Conservation (phyloP, 331 rosid genomes). For the Malus hybrid region DNA sequence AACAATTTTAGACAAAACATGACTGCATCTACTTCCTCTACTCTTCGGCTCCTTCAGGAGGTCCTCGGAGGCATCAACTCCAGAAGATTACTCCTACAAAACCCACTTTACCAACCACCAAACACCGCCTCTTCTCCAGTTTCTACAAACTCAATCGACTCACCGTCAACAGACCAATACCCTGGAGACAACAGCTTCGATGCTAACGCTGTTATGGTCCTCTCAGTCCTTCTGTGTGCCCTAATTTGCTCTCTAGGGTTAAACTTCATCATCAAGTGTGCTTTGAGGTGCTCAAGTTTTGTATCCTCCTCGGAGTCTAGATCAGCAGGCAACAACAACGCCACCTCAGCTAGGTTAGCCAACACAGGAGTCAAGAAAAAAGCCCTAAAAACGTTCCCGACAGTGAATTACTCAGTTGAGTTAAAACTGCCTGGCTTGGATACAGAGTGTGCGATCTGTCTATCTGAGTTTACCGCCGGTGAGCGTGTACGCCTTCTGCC, state of each 20-base stretch:
- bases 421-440: constrained; percentile 48
- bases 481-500: constrained; percentile 72
- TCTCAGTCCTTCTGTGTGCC: constrained; percentile 81
- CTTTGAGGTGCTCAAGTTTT: constrained; percentile 50
- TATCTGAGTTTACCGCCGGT: constrained; percentile 52
- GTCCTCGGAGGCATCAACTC: constrained; percentile 30
- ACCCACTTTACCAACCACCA: constrained; percentile 28
- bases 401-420: constrained; percentile 44
- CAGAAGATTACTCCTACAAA: constrained; percentile 53
- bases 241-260: constrained; percentile 71
- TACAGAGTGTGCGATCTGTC: constrained; percentile 69
- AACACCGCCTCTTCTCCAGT: not conserved
- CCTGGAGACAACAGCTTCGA: constrained; percentile 51
- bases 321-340: not conserved
- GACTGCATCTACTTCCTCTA: constrained; percentile 36
- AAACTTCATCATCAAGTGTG: constrained; percentile 74
- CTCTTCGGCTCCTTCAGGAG: constrained; percentile 1
- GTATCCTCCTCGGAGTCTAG: constrained; percentile 17
- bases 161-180: constrained; percentile 2
- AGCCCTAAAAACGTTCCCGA: constrained; percentile 64
- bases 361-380: constrained; percentile 67
- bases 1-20: constrained; percentile 20
- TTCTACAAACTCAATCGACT: constrained; percentile 10
- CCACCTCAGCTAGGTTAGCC: constrained; percentile 8
- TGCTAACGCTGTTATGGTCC: constrained; percentile 84